These are phyloP conservation scores for Mycena vulgaris DNA, from an alignment of 768 basidiomycete genomes.

Conservation along the genomic window DNA sequence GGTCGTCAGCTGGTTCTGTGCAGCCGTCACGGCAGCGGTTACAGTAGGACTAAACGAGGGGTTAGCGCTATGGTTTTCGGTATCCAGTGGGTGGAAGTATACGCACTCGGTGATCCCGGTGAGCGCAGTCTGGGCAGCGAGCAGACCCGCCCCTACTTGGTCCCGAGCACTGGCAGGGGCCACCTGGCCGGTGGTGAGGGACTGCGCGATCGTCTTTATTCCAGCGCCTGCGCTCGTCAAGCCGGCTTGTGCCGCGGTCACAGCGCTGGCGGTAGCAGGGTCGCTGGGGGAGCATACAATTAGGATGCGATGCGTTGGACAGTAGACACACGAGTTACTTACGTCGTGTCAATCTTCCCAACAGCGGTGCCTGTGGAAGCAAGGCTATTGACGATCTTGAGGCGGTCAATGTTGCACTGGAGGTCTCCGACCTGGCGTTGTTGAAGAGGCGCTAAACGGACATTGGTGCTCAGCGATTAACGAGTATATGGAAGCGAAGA, in stretches of 20 bases:
- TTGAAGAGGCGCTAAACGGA: not conserved
- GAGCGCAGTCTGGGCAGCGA: conserved; percentile 37
- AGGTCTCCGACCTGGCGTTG: conserved; percentile 27
- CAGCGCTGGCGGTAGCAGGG: conserved; percentile 31
- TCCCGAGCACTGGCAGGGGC: conserved; percentile 40
- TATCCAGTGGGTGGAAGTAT: not conserved
- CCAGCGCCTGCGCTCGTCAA: conserved; percentile 35
- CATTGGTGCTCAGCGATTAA: conserved; percentile 8
- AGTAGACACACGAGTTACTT: conserved; percentile 12
- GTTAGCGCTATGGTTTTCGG: conserved; percentile 3
- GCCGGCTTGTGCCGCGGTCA: conserved; percentile 35
- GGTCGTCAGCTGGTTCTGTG: conserved; percentile 15
- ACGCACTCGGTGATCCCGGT: conserved; percentile 30
- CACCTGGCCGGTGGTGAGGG: conserved; percentile 37
- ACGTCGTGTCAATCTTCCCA: conserved; percentile 32
- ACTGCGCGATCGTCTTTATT: conserved; percentile 39
- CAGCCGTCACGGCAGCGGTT: conserved; percentile 11
- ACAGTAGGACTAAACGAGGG: conserved; percentile 7
- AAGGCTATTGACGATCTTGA: conserved; percentile 43
- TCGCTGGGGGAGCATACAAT: conserved; percentile 27
- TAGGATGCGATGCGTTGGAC: conserved; percentile 1
- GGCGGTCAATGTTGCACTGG: conserved; percentile 43
- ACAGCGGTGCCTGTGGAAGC: conserved; percentile 40
- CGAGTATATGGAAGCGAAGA: conserved; percentile 18
- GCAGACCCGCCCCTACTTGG: conserved; percentile 36